Evolutionary conservation across 345 rosid species (phyloP).

Genomic region (Camelina hispida): DNA sequence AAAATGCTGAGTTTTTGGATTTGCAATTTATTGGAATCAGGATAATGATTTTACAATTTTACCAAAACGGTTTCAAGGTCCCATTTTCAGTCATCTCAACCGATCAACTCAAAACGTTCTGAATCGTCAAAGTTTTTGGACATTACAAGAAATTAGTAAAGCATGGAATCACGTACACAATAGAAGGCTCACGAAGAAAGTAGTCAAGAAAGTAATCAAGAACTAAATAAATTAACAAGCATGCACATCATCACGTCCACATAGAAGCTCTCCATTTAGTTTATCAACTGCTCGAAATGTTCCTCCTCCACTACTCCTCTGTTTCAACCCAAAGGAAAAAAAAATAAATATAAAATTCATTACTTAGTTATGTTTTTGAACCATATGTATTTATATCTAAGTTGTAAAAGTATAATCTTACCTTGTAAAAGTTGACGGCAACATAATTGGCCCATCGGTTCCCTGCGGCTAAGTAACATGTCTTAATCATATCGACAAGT

Average conservation of each 20-base stretch:
- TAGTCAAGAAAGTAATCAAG: too few relatives aligned
- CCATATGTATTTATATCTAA: background rate
- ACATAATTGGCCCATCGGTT: constrained; percentile 64
- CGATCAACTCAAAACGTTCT: too few relatives aligned
- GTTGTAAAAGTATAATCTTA: background rate
- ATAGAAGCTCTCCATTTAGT: constrained; percentile 59
- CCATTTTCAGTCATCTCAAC: too few relatives aligned
- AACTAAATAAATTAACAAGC: constrained; percentile 3
- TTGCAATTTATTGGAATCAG: too few relatives aligned
- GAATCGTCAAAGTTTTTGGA: too few relatives aligned
- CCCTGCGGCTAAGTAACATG: constrained; percentile 54
- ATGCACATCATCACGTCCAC: constrained; percentile 57
- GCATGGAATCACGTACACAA: too few relatives aligned
- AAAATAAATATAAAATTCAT: background rate
- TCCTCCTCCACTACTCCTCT: constrained; percentile 70
- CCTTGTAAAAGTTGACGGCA: constrained; percentile 66
- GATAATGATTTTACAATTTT: too few relatives aligned
- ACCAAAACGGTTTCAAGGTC: too few relatives aligned
- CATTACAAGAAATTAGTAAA: too few relatives aligned
- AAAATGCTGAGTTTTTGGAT: too few relatives aligned
- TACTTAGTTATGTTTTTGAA: background rate
- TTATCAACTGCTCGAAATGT: constrained; percentile 63
- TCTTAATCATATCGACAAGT: constrained; percentile 44
- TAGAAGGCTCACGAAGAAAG: too few relatives aligned
- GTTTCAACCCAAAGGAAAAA: background rate